Evolutionary conservation across 345 rosid genomes (phyloP), one percentile per base, ranked within the genome.

Genomic region (Eucalyptus leucophloia): DNA sequence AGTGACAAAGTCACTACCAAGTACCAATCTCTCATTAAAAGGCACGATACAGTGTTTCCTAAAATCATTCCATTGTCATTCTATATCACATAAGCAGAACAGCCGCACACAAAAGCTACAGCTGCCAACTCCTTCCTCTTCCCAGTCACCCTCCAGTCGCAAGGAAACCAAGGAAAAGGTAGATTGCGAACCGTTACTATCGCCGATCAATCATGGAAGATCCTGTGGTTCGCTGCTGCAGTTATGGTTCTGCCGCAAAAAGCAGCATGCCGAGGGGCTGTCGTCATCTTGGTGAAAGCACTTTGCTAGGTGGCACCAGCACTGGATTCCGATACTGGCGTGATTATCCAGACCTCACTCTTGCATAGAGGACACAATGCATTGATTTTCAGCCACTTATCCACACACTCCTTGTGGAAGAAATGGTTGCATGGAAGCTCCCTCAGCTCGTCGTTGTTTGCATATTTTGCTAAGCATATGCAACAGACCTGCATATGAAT

Each of bases 331-430:
- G 94, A 90, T 65, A 92, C 97, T 56, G 92, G 53, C 23, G 92
- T 69, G 72, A 92, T 91, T 86, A 95, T 97, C 16, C 97, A 96
- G 34, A 97, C 98, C 87, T 97, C 98, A 26, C 92, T 94, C 92
- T 98, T 98, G 97, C 99, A 98, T 34, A 98, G 97, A 85, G 99
- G 99, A 91, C 99, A 98, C 12, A 95, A 91, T 3, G 99, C 99
- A 44, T 96, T 97, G 91, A 98, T 98, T 93, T 96, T 98, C 51
- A 98, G 95, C 99, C 99, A 98, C 90, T 96, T 98, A 87, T 97
- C 99, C 44, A 98, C 98, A 60, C 99, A 98, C 15, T 97, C 99
- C 95, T 95, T 95, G 95, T 98, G 99, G 91, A 98, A 96, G 91
- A 96, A 96, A 91, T 98, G 99, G 49, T 92, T 89, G 88, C 99